Base-by-base conservation (phyloP, 257 asterid species). In the Rehmannia glutinosa region DNA sequence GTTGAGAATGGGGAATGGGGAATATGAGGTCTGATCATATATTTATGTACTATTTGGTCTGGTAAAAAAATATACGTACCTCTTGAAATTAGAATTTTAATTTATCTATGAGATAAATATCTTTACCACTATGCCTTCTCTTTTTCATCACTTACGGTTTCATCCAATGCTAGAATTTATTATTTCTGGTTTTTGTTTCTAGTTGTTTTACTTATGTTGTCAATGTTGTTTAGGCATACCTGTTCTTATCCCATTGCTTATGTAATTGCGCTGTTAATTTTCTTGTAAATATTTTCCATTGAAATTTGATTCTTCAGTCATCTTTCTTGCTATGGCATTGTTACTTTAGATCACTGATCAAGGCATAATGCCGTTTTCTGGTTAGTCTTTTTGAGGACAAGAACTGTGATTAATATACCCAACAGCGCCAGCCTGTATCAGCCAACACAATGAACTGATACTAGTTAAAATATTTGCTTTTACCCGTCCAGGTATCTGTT, bases 401-500 rank as follows among this genome's bases (percentile, higher is more conserved):
- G 7, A 49, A 27, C 41, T 53, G 15, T 42, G 27, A 24, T 69
- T 63, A 42, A 3, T 53, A 32, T 65, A 16, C 51, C 38, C 55
- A 2, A 38, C 25, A 43, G 68, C 51, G 19, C 45, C 36, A n/a
- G 11, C 60, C 36, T 20, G 35, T 67, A 64, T 59, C 43, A 64
- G 63, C 74, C 36, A 25, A 23, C 16, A 43, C 49, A 19, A 71
- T 50, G 42, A 12, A 68, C 69, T 74, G 23, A 53, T 63, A 52
- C 25, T 49, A 13, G 42, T 47, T 57, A 32, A 46, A 39, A 54
- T 21, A 9, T 62, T 55, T 73, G 12, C 45, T 50, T 68, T 69
- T 33, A 5, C 24, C 45, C 74, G 64, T 71, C 38, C 83, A 93
- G 99, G 83, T 93, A 57, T 91, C 96, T 64, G 97, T 88, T 43